phyloP scores from a whole-genome alignment of 306 rosid species.

The Glycine tomentella region DNA sequence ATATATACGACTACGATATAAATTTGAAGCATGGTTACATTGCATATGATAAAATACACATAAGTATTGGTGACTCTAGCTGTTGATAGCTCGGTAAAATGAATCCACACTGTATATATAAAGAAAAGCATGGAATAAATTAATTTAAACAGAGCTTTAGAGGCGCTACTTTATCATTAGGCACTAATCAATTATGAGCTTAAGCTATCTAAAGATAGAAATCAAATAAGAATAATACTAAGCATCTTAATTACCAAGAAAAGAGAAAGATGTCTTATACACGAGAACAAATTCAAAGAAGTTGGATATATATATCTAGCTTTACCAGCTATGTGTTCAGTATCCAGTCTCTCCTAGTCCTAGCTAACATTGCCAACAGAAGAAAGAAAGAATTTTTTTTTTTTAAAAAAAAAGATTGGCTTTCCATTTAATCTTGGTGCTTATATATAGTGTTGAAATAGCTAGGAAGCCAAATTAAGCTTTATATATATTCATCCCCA shows the following conservation, averaged over 20 bases:
- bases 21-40: background rate
- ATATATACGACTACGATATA: background rate
- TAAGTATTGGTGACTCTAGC: background rate
- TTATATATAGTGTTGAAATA: constrained; percentile 49
- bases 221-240: background rate
- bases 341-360: constrained; percentile 9
- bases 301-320: constrained; percentile 15
- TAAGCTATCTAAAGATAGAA: constrained; percentile 8
- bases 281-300: constrained; percentile 16
- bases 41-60: constrained; percentile 11
- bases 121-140: constrained; percentile 25
- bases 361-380: constrained; percentile 27
- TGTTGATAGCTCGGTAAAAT: constrained; percentile 6
- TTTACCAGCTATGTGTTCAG: constrained; percentile 19
- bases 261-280: background rate
- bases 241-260: constrained; percentile 18
- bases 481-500: constrained; percentile 31
- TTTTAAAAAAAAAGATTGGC: constrained; percentile 20
- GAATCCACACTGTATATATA: constrained; percentile 30
- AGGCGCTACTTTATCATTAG: constrained; percentile 34
- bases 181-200: constrained; percentile 28
- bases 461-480: constrained; percentile 31
- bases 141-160: constrained; percentile 1
- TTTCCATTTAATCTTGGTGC: constrained; percentile 46
- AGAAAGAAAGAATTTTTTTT: background rate